Evolutionary conservation across 202 grass and related monocot genomes (phyloP).

Genomic region (Brachypodium distachyon): DNA sequence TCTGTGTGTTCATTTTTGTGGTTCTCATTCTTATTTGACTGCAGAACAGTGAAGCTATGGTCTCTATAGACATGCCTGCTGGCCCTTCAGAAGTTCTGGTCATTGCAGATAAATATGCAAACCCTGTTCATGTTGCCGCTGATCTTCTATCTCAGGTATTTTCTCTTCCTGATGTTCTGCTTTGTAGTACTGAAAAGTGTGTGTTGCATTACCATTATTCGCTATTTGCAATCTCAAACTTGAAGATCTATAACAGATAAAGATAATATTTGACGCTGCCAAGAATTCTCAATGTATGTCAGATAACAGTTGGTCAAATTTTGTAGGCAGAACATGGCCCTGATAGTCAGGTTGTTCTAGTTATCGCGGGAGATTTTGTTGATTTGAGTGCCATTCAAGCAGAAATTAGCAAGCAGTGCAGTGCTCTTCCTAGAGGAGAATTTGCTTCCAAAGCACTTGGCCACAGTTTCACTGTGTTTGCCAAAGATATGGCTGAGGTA

Average conservation of each 20-base stretch:
- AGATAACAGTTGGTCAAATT: slow-evolving; percentile 12
- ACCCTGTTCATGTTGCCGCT: slow-evolving; percentile 85
- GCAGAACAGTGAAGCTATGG: slow-evolving; percentile 98
- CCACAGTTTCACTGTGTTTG: slow-evolving; percentile 87
- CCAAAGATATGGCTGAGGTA: slow-evolving; percentile 86
- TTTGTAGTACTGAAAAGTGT: background rate
- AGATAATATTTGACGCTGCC: background rate
- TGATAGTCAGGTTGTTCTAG: slow-evolving; percentile 95
- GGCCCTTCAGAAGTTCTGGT: slow-evolving; percentile 95
- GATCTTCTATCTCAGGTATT: slow-evolving; percentile 92
- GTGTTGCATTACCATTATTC: background rate
- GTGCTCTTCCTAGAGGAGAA: slow-evolving; percentile 79
- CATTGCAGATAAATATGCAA: slow-evolving; percentile 80
- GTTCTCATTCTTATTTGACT: slow-evolving; percentile 28
- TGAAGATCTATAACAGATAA: background rate
- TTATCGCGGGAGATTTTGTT: slow-evolving; percentile 70
- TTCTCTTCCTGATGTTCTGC: background rate
- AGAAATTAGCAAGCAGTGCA: slow-evolving; percentile 88
- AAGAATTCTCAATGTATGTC: background rate
- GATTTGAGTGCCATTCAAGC: slow-evolving; percentile 61
- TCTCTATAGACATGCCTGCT: slow-evolving; percentile 96
- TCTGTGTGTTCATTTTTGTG: background rate
- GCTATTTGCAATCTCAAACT: background rate
- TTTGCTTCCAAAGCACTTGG: slow-evolving; percentile 91
- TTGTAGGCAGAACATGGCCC: slow-evolving; percentile 96